A percentile compares a stretch with the other conserved stretches of the same genome.
These are phyloP conservation scores for Psophocarpus tetragonolobus DNA, from an alignment of 306 rosid species.

Conservation along the genomic window DNA sequence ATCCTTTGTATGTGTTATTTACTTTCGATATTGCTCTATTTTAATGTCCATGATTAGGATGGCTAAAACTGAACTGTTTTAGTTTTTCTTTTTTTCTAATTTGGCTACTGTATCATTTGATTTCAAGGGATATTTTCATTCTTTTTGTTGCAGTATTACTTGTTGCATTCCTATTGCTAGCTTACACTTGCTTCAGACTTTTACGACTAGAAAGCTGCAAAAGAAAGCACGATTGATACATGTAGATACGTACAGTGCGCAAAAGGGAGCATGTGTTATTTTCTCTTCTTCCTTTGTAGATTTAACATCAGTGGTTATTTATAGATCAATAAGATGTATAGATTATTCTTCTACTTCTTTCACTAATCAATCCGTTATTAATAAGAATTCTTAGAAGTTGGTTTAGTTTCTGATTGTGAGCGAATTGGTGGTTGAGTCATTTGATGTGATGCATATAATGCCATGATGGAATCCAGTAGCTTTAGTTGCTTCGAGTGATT, in stretches of 20 bases:
- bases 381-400: slow-evolving; percentile 6
- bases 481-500: slow-evolving; percentile 24
- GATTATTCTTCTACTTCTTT: slow-evolving; percentile 27
- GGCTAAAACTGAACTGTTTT: neutral
- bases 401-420: neutral
- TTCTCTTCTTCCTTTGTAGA: slow-evolving; percentile 20
- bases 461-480: neutral
- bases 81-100: slow-evolving; percentile 16
- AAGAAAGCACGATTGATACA: slow-evolving; percentile 43
- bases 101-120: neutral
- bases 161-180: slow-evolving; percentile 31
- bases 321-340: slow-evolving; percentile 33
- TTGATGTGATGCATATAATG: slow-evolving; percentile 22
- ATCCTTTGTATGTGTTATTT: neutral
- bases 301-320: slow-evolving; percentile 28
- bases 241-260: neutral
- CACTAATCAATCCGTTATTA: slow-evolving; percentile 17
- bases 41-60: neutral
- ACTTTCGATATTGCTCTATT: neutral
- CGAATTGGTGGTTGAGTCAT: neutral
- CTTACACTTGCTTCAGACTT: slow-evolving; percentile 5
- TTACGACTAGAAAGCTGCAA: slow-evolving; percentile 28
- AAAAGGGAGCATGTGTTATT: slow-evolving; percentile 32
- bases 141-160: slow-evolving; percentile 43
- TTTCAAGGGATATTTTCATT: neutral